Conservation (phyloP, 805 yeast genomes). For the Ogataea pini region DNA sequence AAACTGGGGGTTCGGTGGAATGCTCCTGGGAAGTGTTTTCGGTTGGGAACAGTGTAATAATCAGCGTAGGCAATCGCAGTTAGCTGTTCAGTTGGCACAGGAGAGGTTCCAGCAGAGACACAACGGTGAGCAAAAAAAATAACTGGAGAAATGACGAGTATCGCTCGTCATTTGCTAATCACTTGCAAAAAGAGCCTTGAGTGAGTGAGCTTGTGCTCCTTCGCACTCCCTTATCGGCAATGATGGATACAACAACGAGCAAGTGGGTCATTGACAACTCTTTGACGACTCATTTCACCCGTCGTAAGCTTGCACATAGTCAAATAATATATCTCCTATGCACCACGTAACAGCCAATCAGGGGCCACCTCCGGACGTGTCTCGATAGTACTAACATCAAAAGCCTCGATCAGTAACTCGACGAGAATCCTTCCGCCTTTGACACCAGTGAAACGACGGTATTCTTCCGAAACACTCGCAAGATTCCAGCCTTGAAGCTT, state of each 20-base stretch:
- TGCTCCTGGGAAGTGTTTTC: conserved; percentile 73
- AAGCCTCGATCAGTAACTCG: conserved; percentile 81
- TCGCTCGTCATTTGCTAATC: no score
- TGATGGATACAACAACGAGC: no score
- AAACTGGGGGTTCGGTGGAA: conserved; percentile 84
- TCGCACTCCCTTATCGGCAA: no score
- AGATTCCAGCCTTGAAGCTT: conserved; percentile 96
- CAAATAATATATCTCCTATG: neutral
- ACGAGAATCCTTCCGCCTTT: conserved; percentile 91
- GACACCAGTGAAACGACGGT: conserved; percentile 89
- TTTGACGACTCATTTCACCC: no score
- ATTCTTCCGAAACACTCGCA: conserved; percentile 91
- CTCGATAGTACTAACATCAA: conserved; percentile 48
- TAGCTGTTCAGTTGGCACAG: conserved; percentile 69
- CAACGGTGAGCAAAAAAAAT: no score
- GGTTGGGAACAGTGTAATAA: conserved; percentile 94
- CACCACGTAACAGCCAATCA: conserved; percentile 43
- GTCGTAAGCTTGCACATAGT: neutral
- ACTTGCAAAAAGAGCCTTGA: no score
- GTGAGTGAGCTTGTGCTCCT: no score
- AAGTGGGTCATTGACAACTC: no score
- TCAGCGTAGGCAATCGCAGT: conserved; percentile 62
- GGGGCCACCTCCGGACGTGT: conserved; percentile 47
- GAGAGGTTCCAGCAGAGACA: conserved; percentile 39
- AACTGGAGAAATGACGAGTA: no score